phyloP scores from a whole-genome alignment of 2,329 filamentous ascomycete genomes.

The Amphichorda felina region DNA sequence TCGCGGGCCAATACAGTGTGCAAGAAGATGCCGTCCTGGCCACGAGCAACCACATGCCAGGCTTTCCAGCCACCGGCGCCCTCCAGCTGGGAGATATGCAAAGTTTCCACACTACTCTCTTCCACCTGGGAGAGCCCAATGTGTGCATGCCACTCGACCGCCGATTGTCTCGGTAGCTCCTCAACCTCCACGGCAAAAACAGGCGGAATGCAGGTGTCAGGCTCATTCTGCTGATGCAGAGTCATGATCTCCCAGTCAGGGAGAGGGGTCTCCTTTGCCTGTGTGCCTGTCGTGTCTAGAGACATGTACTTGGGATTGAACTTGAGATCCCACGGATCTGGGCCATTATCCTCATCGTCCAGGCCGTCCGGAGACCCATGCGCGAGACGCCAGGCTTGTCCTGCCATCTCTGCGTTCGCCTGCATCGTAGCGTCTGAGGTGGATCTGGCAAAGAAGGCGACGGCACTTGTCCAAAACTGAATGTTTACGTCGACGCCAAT shows the following conservation, averaged over 20 bases:
- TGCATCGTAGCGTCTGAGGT: slow-evolving; percentile 13
- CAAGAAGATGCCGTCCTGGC: slow-evolving; percentile 10
- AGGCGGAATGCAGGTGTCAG: slow-evolving; percentile 38
- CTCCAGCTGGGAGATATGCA: slow-evolving; percentile 7
- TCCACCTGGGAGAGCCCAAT: slow-evolving; percentile 36
- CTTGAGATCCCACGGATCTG: slow-evolving; percentile 59
- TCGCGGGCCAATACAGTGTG: slow-evolving; percentile 16
- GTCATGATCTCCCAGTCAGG: slow-evolving; percentile 39
- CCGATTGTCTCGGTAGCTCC: slow-evolving; percentile 59
- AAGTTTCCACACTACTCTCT: slow-evolving; percentile 14
- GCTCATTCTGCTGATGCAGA: slow-evolving; percentile 21
- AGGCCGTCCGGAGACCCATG: slow-evolving; percentile 28
- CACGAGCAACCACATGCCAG: slow-evolving; percentile 14
- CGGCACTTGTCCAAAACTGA: slow-evolving; percentile 60
- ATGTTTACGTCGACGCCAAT: slow-evolving; percentile 64
- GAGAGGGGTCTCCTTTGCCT: slow-evolving; percentile 17
- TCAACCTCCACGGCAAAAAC: slow-evolving; percentile 67
- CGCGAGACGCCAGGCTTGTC: slow-evolving; percentile 33
- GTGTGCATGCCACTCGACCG: slow-evolving; percentile 75
- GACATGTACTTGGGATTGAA: slow-evolving; percentile 41
- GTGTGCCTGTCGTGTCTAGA: slow-evolving; percentile 18
- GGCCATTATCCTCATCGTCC: slow-evolving; percentile 35
- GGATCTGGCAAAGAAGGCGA: slow-evolving; percentile 56
- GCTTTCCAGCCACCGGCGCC: slow-evolving; percentile 11
- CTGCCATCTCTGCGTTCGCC: slow-evolving; percentile 28